Percentiles rank a stretch among this genome's conserved stretches.
These are phyloP conservation scores for Tylopilus rubrobrunneus DNA, from an alignment of 768 basidiomycete genomes.

Conservation along the genomic window DNA sequence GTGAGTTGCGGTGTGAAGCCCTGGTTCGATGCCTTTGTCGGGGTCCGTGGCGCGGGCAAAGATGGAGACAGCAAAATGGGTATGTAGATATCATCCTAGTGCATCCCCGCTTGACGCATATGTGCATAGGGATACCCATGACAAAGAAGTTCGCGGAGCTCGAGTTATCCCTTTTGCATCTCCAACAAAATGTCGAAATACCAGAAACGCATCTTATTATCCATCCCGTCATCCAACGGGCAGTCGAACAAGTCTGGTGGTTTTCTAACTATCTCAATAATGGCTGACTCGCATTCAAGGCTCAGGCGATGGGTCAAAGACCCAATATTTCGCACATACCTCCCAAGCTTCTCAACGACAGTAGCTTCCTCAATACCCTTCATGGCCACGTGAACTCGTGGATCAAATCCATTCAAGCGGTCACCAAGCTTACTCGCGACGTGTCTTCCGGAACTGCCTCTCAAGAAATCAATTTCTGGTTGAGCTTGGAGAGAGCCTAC, in stretches of 20 bases:
- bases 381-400: slow-evolving; percentile 94
- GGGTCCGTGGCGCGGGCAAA: too few relatives aligned
- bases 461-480: slow-evolving; percentile 99
- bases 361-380: slow-evolving; percentile 87
- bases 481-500: slow-evolving; percentile 88
- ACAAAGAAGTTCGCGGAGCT: slow-evolving; percentile 99
- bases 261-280: too few relatives aligned
- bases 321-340: slow-evolving; percentile 77
- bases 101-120: slow-evolving; percentile 2
- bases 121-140: slow-evolving; percentile 75
- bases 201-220: too few relatives aligned
- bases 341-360: slow-evolving; percentile 75
- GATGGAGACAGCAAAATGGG: too few relatives aligned
- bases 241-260: too few relatives aligned
- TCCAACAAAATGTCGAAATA: too few relatives aligned
- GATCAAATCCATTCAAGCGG: slow-evolving; percentile 97
- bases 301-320: slow-evolving; percentile 50
- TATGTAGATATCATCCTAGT: slow-evolving; percentile 6
- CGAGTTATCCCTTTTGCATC: too few relatives aligned
- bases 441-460: slow-evolving; percentile 94
- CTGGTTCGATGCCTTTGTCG: slow-evolving; percentile 97
- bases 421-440: slow-evolving; percentile 93
- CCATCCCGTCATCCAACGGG: too few relatives aligned
- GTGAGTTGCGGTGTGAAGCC: slow-evolving; percentile 97
- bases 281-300: slow-evolving; percentile 34